Evolutionary conservation across 2,329 filamentous ascomycete genomes (phyloP), one percentile per base, ranked within the genome.

Genomic region (Paecilomyces sp.): DNA sequence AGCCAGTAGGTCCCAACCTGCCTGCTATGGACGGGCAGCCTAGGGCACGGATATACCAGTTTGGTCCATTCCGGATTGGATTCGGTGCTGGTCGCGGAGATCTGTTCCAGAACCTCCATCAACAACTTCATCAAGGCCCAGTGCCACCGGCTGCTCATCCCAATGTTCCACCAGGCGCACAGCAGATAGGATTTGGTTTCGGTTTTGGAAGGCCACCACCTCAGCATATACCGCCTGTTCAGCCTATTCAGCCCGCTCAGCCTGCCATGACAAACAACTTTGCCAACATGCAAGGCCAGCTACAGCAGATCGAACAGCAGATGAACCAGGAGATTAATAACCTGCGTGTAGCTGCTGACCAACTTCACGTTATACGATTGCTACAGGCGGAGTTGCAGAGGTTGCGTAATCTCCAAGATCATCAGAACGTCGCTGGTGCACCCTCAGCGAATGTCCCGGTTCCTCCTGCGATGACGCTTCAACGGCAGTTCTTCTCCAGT

Each of bases 41-140:
- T 12, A 79, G 82, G 56, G 82, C 86, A 62, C 80, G 86, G 51
- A 80, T 90, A 58, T 87, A 88, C 66, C 88, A 90, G 65, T 76
- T 94, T 54, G 90, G 90, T 0, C 90, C 90, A 1, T 77, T 94
- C 33, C 81, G 89, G 30, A 77, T 94, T 24, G 90, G 88, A 0
- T 90, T 93, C 66, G 79, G 82, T 22, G 82, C 81, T 52, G 79
- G 88, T 74, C 72, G 87, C 74, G 73, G 79, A 22, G 84, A 90
- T 59, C 65, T 79, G 60, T 81, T 90, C 34, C 82, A 86, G 58
- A 87, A 90, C 63, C 77, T 91, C 64, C 86, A 85, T 4, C 84
- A 87, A 61, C 84, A 85, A 61, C 79, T 90, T 54, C 72, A 74
- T 50, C 76, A 80, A 65, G 85, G 84, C 51, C 76, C 74, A 58